Percentiles rank a stretch among this genome's conserved stretches.
Evolutionary conservation across 208 protist genomes (phyloP).

Genomic region (Acanthamoeba healyi): DNA sequence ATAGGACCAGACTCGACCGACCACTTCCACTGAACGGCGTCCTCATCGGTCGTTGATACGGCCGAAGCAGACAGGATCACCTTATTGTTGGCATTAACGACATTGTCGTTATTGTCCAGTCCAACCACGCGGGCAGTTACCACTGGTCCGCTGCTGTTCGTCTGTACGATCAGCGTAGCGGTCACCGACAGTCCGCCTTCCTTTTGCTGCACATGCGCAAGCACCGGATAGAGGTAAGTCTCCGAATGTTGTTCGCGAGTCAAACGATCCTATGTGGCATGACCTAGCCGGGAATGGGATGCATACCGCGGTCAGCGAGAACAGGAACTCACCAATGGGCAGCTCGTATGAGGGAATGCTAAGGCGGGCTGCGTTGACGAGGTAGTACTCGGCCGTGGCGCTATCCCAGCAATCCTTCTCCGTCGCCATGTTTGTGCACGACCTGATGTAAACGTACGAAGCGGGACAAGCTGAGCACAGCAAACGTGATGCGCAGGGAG

Average conservation of each 20-base stretch:
- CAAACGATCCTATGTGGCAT: too few relatives aligned
- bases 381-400: not conserved
- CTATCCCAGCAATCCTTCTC: constrained; percentile 19
- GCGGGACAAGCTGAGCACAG: not conserved
- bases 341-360: constrained; percentile 62
- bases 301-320: constrained; percentile 3
- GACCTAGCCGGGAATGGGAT: not conserved
- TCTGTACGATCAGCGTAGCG: not conserved
- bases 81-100: constrained; percentile 27
- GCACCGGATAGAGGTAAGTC: not conserved
- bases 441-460: not conserved
- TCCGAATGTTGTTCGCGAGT: too few relatives aligned
- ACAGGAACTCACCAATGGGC: constrained; percentile 50
- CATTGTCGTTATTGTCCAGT: not conserved
- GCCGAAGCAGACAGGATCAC: not conserved
- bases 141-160: not conserved
- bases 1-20: constrained; percentile 7
- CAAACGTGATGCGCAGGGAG: not conserved
- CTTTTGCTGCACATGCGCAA: not conserved
- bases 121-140: not conserved
- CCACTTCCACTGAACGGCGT: constrained; percentile 36
- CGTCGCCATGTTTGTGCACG: not conserved
- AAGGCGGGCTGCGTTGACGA: not conserved
- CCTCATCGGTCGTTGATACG: not conserved
- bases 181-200: not conserved